These are phyloP conservation scores for Xanthoconium stramineum DNA, from an alignment of 768 basidiomycete species.

Conservation along the genomic window DNA sequence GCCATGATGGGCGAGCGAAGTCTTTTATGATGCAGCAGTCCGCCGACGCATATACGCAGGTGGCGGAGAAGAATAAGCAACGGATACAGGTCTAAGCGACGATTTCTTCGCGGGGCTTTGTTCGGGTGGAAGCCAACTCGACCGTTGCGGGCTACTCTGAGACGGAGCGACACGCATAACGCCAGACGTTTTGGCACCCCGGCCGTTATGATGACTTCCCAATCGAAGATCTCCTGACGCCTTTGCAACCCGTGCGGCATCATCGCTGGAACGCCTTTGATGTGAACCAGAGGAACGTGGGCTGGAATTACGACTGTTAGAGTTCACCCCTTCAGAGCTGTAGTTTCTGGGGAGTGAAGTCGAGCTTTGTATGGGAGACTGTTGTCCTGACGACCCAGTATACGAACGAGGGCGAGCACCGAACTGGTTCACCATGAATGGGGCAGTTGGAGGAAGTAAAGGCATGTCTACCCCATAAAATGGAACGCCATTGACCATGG, in stretches of 20 bases:
- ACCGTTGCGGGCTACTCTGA: constrained; percentile 19
- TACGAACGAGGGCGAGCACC: constrained; percentile 39
- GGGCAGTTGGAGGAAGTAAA: constrained; percentile 67
- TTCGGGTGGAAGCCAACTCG: constrained; percentile 25
- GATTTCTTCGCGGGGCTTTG: constrained; percentile 10
- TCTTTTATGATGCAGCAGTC: constrained; percentile 21
- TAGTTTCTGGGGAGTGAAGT: constrained; percentile 21
- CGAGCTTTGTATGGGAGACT: constrained; percentile 23
- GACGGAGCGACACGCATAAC: constrained; percentile 7
- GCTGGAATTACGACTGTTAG: constrained; percentile 18
- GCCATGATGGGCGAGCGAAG: not conserved
- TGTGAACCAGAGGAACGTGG: constrained; percentile 21
- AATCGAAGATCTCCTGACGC: constrained; percentile 7
- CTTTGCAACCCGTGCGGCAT: constrained; percentile 18
- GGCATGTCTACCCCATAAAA: constrained; percentile 60
- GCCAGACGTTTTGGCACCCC: constrained; percentile 8
- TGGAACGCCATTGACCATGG: constrained; percentile 36
- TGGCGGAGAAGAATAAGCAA: constrained; percentile 10
- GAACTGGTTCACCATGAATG: constrained; percentile 69
- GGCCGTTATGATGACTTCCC: constrained; percentile 18
- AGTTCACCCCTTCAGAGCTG: constrained; percentile 23
- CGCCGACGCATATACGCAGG: constrained; percentile 16
- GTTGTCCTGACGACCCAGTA: constrained; percentile 31
- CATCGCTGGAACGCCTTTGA: constrained; percentile 32
- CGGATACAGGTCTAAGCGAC: constrained; percentile 17